These are phyloP conservation scores for Peronospora tabacina DNA, from an alignment of 352 stramenopile species.

Conservation along the genomic window DNA sequence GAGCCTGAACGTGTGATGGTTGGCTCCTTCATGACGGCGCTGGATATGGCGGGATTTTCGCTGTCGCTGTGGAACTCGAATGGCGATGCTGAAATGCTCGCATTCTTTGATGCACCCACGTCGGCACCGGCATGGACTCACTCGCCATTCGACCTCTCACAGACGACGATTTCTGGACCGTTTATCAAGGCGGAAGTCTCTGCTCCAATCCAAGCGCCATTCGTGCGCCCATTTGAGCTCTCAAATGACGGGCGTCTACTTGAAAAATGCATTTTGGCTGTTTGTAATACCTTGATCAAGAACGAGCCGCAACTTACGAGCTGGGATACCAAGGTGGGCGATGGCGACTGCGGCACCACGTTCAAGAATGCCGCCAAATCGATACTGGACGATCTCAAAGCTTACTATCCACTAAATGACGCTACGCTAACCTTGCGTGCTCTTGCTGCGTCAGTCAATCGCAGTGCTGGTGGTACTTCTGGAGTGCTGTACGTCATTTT, in stretches of 20 bases:
- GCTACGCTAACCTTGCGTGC: constrained; percentile 45
- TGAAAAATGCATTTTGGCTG: constrained; percentile 56
- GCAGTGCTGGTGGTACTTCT: constrained; percentile 90
- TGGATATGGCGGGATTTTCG: constrained; percentile 95
- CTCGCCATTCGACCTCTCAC: constrained; percentile 35
- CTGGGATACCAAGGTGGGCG: constrained; percentile 94
- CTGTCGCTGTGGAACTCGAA: constrained; percentile 85
- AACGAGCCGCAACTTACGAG: constrained; percentile 88
- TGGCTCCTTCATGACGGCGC: constrained; percentile 94
- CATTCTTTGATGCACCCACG: constrained; percentile 51
- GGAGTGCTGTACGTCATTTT: constrained; percentile 94
- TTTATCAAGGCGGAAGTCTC: constrained; percentile 31
- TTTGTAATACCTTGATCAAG: constrained; percentile 75
- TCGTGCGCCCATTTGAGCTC: constrained; percentile 37
- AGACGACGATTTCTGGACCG: constrained; percentile 21
- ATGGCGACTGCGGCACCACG: constrained; percentile 95
- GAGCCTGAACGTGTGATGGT: constrained; percentile 86
- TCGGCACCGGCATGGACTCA: constrained; percentile 64
- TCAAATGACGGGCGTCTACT: constrained; percentile 32
- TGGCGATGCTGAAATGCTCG: constrained; percentile 38
- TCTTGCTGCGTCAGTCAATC: constrained; percentile 53
- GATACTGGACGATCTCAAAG: constrained; percentile 60
- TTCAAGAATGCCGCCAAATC: constrained; percentile 90
- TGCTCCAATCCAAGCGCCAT: constrained; percentile 23
- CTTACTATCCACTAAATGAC: constrained; percentile 57